These are phyloP conservation scores for Tothia fuscella DNA, from an alignment of 2,329 filamentous ascomycete genomes.

Conservation along the genomic window DNA sequence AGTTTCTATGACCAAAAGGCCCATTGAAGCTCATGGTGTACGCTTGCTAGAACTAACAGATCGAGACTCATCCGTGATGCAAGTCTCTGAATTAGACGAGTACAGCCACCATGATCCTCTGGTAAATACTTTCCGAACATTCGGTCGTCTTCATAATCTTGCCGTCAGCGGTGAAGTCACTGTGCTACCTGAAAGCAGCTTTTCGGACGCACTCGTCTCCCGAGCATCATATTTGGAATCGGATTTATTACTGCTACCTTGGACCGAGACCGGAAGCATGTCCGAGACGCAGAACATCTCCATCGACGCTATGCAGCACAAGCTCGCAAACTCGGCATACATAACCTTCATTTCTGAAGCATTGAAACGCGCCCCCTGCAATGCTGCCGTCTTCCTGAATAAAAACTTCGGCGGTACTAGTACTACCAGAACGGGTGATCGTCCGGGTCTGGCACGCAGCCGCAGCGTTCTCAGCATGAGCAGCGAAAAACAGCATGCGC, in stretches of 20 bases:
- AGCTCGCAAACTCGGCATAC: conserved; percentile 53
- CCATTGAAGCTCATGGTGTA: conserved; percentile 69
- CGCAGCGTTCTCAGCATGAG: not conserved
- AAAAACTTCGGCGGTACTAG: conserved; percentile 47
- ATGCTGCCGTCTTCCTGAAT: conserved; percentile 70
- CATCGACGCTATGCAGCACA: conserved; percentile 40
- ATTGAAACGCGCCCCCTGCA: conserved; percentile 51
- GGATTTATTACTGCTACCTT: conserved; percentile 70
- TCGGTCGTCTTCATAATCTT: conserved; percentile 73
- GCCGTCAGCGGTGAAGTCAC: conserved; percentile 71
- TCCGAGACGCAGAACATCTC: conserved; percentile 47
- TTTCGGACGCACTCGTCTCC: conserved; percentile 62
- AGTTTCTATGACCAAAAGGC: conserved; percentile 24
- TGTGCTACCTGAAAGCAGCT: conserved; percentile 65
- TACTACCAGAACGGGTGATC: conserved; percentile 22
- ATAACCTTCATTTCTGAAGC: conserved; percentile 60
- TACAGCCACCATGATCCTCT: conserved; percentile 57
- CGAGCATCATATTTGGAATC: conserved; percentile 44
- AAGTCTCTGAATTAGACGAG: conserved; percentile 71
- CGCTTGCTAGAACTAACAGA: conserved; percentile 80
- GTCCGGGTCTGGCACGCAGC: conserved; percentile 11
- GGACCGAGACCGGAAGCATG: conserved; percentile 72
- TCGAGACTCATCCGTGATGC: conserved; percentile 91
- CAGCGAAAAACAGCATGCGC: not conserved
- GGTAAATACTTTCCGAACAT: conserved; percentile 80